Conservation (phyloP, 768 basidiomycete genomes). For the Leucosporidium creatinivorum region DNA sequence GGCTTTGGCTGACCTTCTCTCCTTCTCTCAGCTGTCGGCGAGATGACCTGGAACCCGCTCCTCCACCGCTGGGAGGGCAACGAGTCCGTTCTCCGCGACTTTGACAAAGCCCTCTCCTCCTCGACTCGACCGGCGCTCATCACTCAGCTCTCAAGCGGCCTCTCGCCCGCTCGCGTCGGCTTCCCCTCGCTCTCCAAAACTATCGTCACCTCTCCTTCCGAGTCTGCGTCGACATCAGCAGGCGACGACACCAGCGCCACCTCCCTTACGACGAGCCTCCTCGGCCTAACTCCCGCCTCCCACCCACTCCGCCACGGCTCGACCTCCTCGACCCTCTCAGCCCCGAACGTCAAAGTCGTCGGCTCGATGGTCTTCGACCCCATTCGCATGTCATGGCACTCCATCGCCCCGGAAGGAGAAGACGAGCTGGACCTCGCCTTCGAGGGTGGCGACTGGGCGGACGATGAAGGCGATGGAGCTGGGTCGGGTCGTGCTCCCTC, state of each 20-base stretch:
- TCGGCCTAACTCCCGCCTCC: too few species aligned
- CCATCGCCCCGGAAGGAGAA: slow-evolving; percentile 73
- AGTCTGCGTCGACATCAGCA: not conserved
- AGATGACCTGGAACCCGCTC: slow-evolving; percentile 94
- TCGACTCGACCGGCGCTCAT: slow-evolving; percentile 91
- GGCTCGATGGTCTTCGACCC: slow-evolving; percentile 99
- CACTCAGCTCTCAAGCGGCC: slow-evolving; percentile 79
- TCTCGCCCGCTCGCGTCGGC: slow-evolving; percentile 37
- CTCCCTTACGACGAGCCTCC: too few species aligned
- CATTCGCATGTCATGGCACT: slow-evolving; percentile 88
- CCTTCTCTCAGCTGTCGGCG: slow-evolving; percentile 58
- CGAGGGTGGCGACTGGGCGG: slow-evolving; percentile 13
- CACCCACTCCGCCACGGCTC: not conserved
- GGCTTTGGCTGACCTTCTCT: not conserved
- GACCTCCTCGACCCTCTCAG: not conserved
- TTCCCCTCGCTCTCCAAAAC: slow-evolving; percentile 44
- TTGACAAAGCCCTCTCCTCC: slow-evolving; percentile 69
- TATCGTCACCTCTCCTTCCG: not conserved
- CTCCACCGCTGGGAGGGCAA: slow-evolving; percentile 95
- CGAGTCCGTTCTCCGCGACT: slow-evolving; percentile 80
- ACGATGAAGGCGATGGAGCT: slow-evolving; percentile 15
- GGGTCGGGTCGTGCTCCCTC: not conserved
- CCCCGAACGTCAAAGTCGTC: slow-evolving; percentile 68
- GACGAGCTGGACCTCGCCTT: slow-evolving; percentile 45
- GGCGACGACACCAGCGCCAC: slow-evolving; percentile 7